Evolutionary conservation across 2,329 filamentous ascomycete genomes (phyloP), one percentile per base, ranked within the genome.

Genomic region (Penicillium olsonii): DNA sequence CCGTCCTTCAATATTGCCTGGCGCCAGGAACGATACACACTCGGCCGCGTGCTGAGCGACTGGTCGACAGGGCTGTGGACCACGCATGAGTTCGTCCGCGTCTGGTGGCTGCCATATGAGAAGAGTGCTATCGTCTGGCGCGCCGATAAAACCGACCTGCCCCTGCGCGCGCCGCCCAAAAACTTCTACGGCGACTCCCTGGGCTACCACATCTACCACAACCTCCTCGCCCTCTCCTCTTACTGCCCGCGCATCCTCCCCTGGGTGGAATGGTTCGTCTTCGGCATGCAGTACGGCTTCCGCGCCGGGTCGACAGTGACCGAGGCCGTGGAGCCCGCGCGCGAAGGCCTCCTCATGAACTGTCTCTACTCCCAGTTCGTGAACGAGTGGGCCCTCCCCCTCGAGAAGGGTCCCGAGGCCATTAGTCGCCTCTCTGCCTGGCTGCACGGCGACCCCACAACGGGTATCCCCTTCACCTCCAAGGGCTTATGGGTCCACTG

Each of bases 351-450:
- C 38, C 79, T 96, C 44, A 92, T 99, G 88, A 94, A 99, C 75
- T 99, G 94, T 65, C 82, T 97, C 5, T 99, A 96, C 77, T 92
- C 88, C n/a, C 94, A 99, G 67, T 96, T 90, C 63, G 94, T 99
- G 57, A 96, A 99, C 69, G 94, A 99, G 69, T 99, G 94, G 94
- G 92, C 92, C 0, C 81, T 99, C 6, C 92, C 94, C 1, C 79
- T 99, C 1, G 77, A 84, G 55, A 87, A 87, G 59, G 94, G 94
- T 0, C 92, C 92, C 12, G 92, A 96, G 71, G 92, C 90, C 7
- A 83, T 99, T 37, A 81, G 78, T 26, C 84, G 94, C 9, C 80
- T 99, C 11, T 88, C 87, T 33, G 87, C 88, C 40, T 99, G 94
- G 94, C 79, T 99, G 45, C 87, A 88, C 42, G 80, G 83, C 15